Conservation (phyloP, 2,329 filamentous ascomycete genomes). For the Emericellopsis atlantica region DNA sequence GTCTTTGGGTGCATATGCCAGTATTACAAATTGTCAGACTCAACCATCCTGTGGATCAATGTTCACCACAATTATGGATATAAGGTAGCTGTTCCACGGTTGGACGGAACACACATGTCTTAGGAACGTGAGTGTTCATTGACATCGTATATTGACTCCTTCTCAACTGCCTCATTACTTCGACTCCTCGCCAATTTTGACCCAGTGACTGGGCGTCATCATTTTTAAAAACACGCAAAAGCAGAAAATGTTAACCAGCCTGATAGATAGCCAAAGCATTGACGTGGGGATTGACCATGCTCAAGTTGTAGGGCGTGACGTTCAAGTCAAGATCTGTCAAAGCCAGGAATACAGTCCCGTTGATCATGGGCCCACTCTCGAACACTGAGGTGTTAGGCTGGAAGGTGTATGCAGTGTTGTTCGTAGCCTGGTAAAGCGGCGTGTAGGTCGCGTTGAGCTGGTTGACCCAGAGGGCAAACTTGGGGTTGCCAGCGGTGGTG, state of each 20-base stretch:
- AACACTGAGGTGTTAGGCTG: constrained; percentile 62
- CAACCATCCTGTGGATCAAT: too few species aligned
- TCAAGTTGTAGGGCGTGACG: constrained; percentile 67
- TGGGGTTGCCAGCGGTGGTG: constrained; percentile 43
- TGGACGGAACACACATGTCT: too few species aligned
- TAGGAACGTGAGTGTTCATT: too few species aligned
- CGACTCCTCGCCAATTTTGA: too few species aligned
- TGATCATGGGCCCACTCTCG: constrained; percentile 54
- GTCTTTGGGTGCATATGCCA: too few species aligned
- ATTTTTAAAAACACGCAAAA: too few species aligned
- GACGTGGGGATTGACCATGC: constrained; percentile 63
- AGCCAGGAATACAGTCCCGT: constrained; percentile 69
- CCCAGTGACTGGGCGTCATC: too few species aligned
- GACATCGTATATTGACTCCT: too few species aligned
- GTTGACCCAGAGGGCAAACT: constrained; percentile 62
- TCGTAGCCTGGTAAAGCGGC: constrained; percentile 37
- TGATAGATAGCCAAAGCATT: constrained; percentile 65
- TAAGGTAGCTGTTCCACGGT: too few species aligned
- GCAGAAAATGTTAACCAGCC: constrained; percentile 44
- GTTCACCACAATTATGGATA: too few species aligned
- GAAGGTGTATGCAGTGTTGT: constrained; percentile 46
- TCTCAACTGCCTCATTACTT: too few species aligned
- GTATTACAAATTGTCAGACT: too few species aligned
- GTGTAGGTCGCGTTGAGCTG: constrained; percentile 69
- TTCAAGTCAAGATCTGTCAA: constrained; percentile 57